Evolutionary conservation across 805 yeast genomes (phyloP).

Genomic region (Schwanniomyces polymorphus): DNA sequence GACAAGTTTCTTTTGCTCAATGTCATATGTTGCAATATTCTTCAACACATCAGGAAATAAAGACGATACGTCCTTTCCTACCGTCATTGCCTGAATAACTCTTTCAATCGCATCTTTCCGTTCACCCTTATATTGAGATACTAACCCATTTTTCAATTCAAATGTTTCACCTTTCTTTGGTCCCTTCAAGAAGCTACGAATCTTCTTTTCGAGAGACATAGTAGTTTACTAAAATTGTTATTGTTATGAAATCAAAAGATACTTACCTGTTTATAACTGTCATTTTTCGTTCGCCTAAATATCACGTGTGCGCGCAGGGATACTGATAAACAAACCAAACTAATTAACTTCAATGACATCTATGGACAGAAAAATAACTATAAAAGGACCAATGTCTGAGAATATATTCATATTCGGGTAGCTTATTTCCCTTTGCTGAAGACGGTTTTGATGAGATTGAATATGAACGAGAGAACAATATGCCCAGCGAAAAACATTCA

Average conservation of each 20-base stretch:
- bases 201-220: slow-evolving; percentile 45
- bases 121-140: slow-evolving; percentile 91
- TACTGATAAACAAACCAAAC: background rate
- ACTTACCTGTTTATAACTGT: background rate
- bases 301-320: background rate
- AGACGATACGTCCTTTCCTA: slow-evolving; percentile 94
- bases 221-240: slow-evolving; percentile 1
- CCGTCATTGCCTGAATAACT: slow-evolving; percentile 97
- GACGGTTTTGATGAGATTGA: no score
- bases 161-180: slow-evolving; percentile 73
- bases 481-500: no score
- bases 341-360: background rate
- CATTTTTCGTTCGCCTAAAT: background rate
- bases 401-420: no score
- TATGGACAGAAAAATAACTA: slow-evolving; percentile 10
- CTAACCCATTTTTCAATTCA: slow-evolving; percentile 86
- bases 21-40: slow-evolving; percentile 94
- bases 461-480: no score
- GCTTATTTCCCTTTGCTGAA: background rate
- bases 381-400: background rate
- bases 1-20: slow-evolving; percentile 95
- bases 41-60: slow-evolving; percentile 94
- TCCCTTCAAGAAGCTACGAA: slow-evolving; percentile 42
- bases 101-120: slow-evolving; percentile 96
- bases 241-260: background rate